Evolutionary conservation across 129 eudicot species (phyloP).

Genomic region (Erigeron canadensis): DNA sequence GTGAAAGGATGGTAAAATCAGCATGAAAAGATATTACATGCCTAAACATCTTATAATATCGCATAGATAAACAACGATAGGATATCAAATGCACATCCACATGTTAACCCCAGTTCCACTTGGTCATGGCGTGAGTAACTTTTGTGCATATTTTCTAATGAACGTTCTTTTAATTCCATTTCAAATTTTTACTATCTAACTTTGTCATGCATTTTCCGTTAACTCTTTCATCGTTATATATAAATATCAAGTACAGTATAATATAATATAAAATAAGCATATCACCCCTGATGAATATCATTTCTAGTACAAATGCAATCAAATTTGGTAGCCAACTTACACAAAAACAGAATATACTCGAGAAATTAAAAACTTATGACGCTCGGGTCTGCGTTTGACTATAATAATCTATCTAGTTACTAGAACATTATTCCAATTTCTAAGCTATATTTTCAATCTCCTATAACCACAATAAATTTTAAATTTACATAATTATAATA

Average conservation of each 20-base stretch:
- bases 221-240: not conserved
- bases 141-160: too few relatives aligned
- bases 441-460: not conserved
- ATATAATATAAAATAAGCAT: too few relatives aligned
- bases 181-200: not conserved
- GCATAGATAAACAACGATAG: not conserved
- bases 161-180: too few relatives aligned
- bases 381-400: not conserved
- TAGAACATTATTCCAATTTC: not conserved
- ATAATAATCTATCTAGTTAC: not conserved
- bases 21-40: constrained; percentile 8
- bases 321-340: constrained; percentile 1
- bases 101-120: not conserved
- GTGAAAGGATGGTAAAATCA: constrained; percentile 12
- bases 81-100: constrained; percentile 1
- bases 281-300: too few relatives aligned
- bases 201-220: not conserved
- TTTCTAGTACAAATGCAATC: constrained; percentile 1
- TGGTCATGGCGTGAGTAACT: not conserved
- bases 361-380: not conserved
- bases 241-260: not conserved
- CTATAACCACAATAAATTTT: not conserved
- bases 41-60: constrained; percentile 14
- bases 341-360: constrained; percentile 4
- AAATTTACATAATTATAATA: too few relatives aligned